Evolutionary conservation across 208 protist species (phyloP), one percentile per base, ranked within the genome.

Genomic region (Angomonas desouzai): DNA sequence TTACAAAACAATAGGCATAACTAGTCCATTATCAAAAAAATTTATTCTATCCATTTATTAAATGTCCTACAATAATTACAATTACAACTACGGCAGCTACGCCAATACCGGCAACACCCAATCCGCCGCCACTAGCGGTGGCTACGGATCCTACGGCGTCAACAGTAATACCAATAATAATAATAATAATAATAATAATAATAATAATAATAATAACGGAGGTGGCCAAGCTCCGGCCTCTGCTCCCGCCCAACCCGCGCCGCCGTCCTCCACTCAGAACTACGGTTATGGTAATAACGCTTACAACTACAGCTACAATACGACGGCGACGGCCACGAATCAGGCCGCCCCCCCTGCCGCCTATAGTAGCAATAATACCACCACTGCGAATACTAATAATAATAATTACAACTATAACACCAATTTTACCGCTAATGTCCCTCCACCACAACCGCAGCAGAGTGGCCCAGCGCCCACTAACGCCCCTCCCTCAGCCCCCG

Each of bases 41-140:
- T n/a, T n/a, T n/a, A n/a, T n/a, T 32, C 1, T 64, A 68, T 32
- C 25, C 10, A 61, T 55, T 18, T 49, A 23, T 1, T 11, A 48
- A 20, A 48, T 43, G 56, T 61, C 32, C 33, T 40, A 40, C 6
- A 59, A 38, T 36, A 53, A 66, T 22, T 45, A 57, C 27, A 51
- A 66, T 47, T 66, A 66, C 48, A 55, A 47, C 60, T 64, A 64
- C 48, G 38, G 45, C 10, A 57, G 51, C 25, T 40, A 34, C 55
- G 34, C 48, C 47, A 53, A 4, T 18, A 4, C 23, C 25, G 23
- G 4, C 51, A 59, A 13, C 62, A 63, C 43, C 61, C 53, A 20
- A 38, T 40, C 58, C 10, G 45, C 33, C 0, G 7, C 34, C 13
- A 3, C 34, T 47, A 47, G 55, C 43, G 67, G 60, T 9, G 62